These are phyloP conservation scores for Carex scoparia DNA, from an alignment of 176 grass and related monocot genomes.

Conservation along the genomic window DNA sequence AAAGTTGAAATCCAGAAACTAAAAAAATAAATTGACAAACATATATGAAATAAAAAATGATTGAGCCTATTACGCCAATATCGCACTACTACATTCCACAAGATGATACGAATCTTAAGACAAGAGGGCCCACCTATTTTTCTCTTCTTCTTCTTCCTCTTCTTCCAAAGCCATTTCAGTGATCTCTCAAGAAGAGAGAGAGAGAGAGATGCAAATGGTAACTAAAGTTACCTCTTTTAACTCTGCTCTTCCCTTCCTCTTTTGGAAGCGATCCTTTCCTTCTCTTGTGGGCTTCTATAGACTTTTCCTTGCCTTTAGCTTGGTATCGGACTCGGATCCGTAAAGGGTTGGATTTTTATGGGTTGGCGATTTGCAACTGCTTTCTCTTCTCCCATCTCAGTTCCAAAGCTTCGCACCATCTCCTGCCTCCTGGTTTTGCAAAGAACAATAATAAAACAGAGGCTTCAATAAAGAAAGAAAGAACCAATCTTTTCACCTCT, in stretches of 20 bases:
- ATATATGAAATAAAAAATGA: slow-evolving; percentile 25
- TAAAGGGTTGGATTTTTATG: slow-evolving; percentile 9
- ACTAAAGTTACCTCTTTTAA: slow-evolving; percentile 21
- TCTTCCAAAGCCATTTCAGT: slow-evolving; percentile 27
- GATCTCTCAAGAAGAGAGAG: slow-evolving; percentile 10
- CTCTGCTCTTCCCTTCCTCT: neutral
- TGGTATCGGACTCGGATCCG: slow-evolving; percentile 14
- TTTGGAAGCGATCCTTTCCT: slow-evolving; percentile 24
- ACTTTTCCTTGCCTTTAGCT: neutral
- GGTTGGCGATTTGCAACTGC: neutral
- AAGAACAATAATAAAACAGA: slow-evolving; percentile 7
- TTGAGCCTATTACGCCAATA: slow-evolving; percentile 49
- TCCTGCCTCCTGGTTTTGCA: slow-evolving; percentile 15
- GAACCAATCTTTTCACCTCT: neutral
- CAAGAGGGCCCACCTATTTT: slow-evolving; percentile 11
- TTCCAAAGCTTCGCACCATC: slow-evolving; percentile 6
- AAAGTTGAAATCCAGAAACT: slow-evolving; percentile 14
- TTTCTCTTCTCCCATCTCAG: neutral
- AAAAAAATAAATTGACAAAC: neutral
- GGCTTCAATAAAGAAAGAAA: neutral
- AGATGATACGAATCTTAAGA: slow-evolving; percentile 16
- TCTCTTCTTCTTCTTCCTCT: slow-evolving; percentile 20
- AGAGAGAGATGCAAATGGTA: slow-evolving; percentile 13
- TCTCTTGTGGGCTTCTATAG: slow-evolving; percentile 15
- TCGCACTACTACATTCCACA: slow-evolving; percentile 13